These are phyloP conservation scores for Fusarium sp. DNA, from an alignment of 2,329 filamentous ascomycete species.

Conservation along the genomic window DNA sequence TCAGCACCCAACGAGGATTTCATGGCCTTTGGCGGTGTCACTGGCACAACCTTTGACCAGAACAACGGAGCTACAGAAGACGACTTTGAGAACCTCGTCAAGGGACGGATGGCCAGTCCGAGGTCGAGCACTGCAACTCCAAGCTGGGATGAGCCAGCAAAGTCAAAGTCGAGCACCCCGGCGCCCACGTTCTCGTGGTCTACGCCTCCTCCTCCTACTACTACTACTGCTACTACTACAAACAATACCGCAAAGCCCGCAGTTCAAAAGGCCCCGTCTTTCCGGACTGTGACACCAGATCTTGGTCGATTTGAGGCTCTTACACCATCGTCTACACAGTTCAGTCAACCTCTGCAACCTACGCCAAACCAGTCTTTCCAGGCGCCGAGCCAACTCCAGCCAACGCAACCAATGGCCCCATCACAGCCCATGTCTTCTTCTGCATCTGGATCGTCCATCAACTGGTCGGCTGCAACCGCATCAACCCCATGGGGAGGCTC, in stretches of 20 bases:
- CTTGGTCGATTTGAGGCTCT: conserved; percentile 65
- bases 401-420: conserved; percentile 36
- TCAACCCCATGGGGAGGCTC: conserved; percentile 64
- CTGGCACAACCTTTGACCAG: conserved; percentile 66
- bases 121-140: conserved; percentile 55
- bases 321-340: conserved; percentile 70
- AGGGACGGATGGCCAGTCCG: conserved; percentile 64
- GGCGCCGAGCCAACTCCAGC: conserved; percentile 41
- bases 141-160: conserved; percentile 62
- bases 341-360: conserved; percentile 69
- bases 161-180: conserved; percentile 53
- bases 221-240: too few species aligned
- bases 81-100: conserved; percentile 90
- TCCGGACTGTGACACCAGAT: conserved; percentile 69
- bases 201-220: conserved; percentile 65
- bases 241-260: conserved; percentile 48
- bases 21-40: conserved; percentile 75
- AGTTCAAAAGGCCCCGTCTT: conserved; percentile 49
- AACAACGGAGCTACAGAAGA: conserved; percentile 67
- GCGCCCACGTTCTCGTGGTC: conserved; percentile 72
- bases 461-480: conserved; percentile 61
- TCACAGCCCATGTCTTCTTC: conserved; percentile 30
- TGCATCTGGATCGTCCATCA: conserved; percentile 55
- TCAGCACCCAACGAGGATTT: conserved; percentile 71
- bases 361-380: conserved; percentile 44